phyloP scores from a whole-genome alignment of 1,284 basidiomycete species.

The Microbotryum saponariae region DNA sequence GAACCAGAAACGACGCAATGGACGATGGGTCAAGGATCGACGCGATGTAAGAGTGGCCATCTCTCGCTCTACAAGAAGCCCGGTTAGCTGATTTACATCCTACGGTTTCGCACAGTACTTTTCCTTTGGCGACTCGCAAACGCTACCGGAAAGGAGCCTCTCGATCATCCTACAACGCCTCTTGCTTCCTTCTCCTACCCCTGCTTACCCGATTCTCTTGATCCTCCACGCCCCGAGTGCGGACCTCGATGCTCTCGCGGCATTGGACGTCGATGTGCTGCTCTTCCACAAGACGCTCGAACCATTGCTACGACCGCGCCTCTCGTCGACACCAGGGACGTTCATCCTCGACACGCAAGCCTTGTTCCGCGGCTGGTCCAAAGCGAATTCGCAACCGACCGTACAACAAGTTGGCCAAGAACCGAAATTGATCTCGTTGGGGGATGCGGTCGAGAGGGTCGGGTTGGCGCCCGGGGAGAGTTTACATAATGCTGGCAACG shows the following conservation, averaged over 20 bases:
- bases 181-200: background rate
- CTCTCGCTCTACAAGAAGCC: background rate
- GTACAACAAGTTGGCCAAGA: constrained; percentile 56
- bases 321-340: constrained; percentile 46
- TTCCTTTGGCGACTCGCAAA: constrained; percentile 56
- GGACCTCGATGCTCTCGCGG: constrained; percentile 62
- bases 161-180: constrained; percentile 1
- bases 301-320: constrained; percentile 44
- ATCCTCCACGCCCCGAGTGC: constrained; percentile 67
- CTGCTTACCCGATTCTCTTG: constrained; percentile 54
- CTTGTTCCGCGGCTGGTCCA: constrained; percentile 61
- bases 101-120: constrained; percentile 46
- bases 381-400: constrained; percentile 46
- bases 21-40: constrained; percentile 55
- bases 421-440: constrained; percentile 40
- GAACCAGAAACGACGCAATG: constrained; percentile 52
- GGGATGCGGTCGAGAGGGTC: constrained; percentile 42
- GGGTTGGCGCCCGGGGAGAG: background rate
- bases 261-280: constrained; percentile 50
- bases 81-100: background rate
- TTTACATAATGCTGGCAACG: constrained; percentile 76
- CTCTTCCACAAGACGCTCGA: constrained; percentile 42
- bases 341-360: constrained; percentile 65
- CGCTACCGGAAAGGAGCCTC: constrained; percentile 42
- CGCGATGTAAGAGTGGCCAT: constrained; percentile 40